Evolutionary conservation across 192 early-diverging fungal genomes (phyloP).

Genomic region (Mortierella claussenii): DNA sequence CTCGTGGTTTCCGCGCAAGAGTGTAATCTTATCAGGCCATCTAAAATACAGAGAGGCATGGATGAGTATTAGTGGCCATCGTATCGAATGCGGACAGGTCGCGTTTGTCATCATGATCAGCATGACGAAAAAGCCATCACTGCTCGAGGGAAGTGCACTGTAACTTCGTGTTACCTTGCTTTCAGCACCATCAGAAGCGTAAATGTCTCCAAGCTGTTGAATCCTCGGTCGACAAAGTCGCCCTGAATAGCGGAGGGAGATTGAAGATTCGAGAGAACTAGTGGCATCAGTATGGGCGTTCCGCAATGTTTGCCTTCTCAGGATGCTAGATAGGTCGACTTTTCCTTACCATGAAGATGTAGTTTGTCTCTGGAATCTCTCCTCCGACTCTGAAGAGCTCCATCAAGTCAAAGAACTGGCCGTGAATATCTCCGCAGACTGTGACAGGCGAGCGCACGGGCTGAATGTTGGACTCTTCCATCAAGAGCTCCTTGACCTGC

Average conservation of each 20-base stretch:
- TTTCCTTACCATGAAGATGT: constrained; percentile 98
- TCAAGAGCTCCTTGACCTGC: constrained; percentile 94
- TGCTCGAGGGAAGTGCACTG: too few species aligned
- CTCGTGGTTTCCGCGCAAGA: constrained; percentile 97
- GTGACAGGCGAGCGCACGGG: constrained; percentile 96
- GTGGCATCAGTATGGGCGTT: too few species aligned
- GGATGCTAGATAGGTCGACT: too few species aligned
- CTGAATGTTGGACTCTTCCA: constrained; percentile 99
- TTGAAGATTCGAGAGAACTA: too few species aligned
- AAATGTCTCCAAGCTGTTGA: constrained; percentile 97
- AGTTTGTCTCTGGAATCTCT: constrained; percentile 92
- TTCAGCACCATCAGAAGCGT: constrained; percentile 93
- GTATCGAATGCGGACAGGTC: too few species aligned
- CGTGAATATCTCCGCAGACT: constrained; percentile 98
- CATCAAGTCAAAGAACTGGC: constrained; percentile 96
- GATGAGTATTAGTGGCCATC: too few species aligned
- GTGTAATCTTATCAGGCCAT: constrained; percentile 96
- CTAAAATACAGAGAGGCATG: constrained; percentile 56
- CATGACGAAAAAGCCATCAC: background rate
- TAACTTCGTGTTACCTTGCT: constrained; percentile 84
- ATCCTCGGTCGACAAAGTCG: constrained; percentile 99
- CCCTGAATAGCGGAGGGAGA: too few species aligned
- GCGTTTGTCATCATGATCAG: background rate
- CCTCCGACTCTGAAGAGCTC: constrained; percentile 97
- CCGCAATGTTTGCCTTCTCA: too few species aligned